phyloP scores from a whole-genome alignment of 306 rosid genomes.

The Dalbergia cultrata region DNA sequence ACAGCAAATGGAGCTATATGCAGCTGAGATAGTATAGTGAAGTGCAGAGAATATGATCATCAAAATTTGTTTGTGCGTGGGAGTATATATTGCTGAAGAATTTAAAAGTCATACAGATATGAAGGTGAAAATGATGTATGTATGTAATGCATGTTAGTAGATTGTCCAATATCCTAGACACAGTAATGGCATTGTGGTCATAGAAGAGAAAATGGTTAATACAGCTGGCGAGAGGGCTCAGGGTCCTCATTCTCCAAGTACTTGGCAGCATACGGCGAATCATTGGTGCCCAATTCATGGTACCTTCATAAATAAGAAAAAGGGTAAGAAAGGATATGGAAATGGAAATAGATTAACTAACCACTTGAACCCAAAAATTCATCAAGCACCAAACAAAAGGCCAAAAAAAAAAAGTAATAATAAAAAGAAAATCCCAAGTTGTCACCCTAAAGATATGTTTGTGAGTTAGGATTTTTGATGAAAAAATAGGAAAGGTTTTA shows the following conservation, averaged over 20 bases:
- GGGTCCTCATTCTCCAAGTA: conserved; percentile 50
- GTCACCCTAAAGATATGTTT: no score
- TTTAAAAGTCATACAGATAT: not conserved
- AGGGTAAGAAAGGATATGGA: not conserved
- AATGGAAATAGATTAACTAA: not conserved
- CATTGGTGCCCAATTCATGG: conserved; percentile 66
- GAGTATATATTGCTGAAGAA: not conserved
- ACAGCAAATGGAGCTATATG: not conserved
- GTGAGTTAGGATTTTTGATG: no score
- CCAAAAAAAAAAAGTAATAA: no score
- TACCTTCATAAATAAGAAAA: conserved; percentile 54
- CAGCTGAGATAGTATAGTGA: not conserved
- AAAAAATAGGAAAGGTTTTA: no score
- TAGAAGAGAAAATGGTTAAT: conserved; percentile 52
- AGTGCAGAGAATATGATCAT: not conserved
- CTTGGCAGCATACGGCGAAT: conserved; percentile 82
- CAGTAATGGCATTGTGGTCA: conserved; percentile 46
- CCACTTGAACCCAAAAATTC: not conserved
- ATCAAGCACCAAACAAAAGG: not conserved
- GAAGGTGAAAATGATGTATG: conserved; percentile 4
- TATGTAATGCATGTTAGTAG: not conserved
- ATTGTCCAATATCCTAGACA: not conserved
- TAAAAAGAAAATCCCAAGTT: no score
- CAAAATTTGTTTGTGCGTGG: not conserved
- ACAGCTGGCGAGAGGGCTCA: conserved; percentile 54